phyloP scores from a whole-genome alignment of 495 filamentous ascomycete genomes.

The Letharia columbiana region DNA sequence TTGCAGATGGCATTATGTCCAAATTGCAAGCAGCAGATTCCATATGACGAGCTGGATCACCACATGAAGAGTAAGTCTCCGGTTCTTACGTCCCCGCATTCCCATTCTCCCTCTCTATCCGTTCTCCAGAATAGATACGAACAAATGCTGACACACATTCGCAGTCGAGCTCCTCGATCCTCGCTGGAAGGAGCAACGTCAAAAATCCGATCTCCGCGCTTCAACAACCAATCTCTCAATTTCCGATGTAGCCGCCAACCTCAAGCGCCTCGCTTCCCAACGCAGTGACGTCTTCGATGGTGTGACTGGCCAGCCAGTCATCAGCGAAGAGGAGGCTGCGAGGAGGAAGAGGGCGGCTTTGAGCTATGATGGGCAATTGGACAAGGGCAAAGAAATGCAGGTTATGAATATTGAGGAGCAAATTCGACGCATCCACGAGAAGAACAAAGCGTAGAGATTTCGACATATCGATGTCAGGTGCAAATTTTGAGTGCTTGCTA shows the following conservation, averaged over 20 bases:
- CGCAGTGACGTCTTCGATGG: slow-evolving; percentile 86
- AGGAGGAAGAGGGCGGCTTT: slow-evolving; percentile 64
- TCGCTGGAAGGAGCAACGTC: slow-evolving; percentile 90
- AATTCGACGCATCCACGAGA: slow-evolving; percentile 41
- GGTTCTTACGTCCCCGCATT: not conserved
- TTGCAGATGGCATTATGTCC: slow-evolving; percentile 73
- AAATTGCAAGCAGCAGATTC: slow-evolving; percentile 86
- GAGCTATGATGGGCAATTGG: slow-evolving; percentile 51
- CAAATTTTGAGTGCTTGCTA: not conserved
- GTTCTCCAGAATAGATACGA: not conserved
- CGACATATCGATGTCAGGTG: not conserved
- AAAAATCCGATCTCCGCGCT: slow-evolving; percentile 73
- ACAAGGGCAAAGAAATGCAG: slow-evolving; percentile 27
- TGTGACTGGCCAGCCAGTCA: slow-evolving; percentile 50
- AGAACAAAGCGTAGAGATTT: slow-evolving; percentile 25
- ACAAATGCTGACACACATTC: slow-evolving; percentile 17
- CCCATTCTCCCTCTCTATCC: not conserved
- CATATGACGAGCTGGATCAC: slow-evolving; percentile 75
- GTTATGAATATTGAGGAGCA: slow-evolving; percentile 35
- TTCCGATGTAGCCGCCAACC: slow-evolving; percentile 79
- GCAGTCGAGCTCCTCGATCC: slow-evolving; percentile 86
- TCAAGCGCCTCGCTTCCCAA: slow-evolving; percentile 93
- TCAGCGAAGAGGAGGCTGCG: slow-evolving; percentile 65
- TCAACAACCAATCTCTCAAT: slow-evolving; percentile 83
- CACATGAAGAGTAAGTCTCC: slow-evolving; percentile 72